Evolutionary conservation across 2,329 filamentous ascomycete species (phyloP).

Genomic region (Saccharata proteae): DNA sequence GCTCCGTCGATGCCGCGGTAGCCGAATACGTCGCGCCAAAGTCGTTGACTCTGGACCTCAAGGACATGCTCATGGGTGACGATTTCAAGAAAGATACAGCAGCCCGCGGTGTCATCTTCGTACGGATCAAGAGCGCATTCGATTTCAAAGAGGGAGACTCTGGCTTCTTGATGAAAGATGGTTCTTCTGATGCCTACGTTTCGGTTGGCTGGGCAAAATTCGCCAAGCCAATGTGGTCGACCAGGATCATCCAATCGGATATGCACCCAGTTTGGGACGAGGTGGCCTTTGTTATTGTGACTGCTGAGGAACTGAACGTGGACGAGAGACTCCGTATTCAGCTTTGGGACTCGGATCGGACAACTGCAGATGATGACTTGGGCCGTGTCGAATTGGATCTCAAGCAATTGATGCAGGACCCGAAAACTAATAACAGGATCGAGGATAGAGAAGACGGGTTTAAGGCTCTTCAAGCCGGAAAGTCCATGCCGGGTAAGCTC

Average conservation of each 20-base stretch:
- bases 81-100: constrained; percentile 67
- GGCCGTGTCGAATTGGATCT: constrained; percentile 60
- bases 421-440: constrained; percentile 49
- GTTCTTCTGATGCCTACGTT: constrained; percentile 58
- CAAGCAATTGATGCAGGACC: constrained; percentile 49
- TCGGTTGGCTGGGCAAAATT: constrained; percentile 69
- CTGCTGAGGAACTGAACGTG: constrained; percentile 59
- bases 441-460: constrained; percentile 54
- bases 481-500: constrained; percentile 57
- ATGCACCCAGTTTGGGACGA: constrained; percentile 63
- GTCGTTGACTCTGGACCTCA: constrained; percentile 59
- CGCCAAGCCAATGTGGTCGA: constrained; percentile 55
- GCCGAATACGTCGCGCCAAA: constrained; percentile 68
- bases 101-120: constrained; percentile 51
- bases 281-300: constrained; percentile 56
- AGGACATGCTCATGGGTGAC: constrained; percentile 65
- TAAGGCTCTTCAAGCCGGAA: constrained; percentile 49
- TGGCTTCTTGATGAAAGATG: constrained; percentile 45
- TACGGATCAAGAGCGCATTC: constrained; percentile 53
- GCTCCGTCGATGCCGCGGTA: constrained; percentile 59
- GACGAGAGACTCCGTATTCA: constrained; percentile 57
- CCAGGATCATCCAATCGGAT: constrained; percentile 51
- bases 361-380: constrained; percentile 61
- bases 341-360: constrained; percentile 64
- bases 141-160: constrained; percentile 62